Evolutionary conservation across 805 yeast genomes (phyloP).

Genomic region (Candida stauntonica): DNA sequence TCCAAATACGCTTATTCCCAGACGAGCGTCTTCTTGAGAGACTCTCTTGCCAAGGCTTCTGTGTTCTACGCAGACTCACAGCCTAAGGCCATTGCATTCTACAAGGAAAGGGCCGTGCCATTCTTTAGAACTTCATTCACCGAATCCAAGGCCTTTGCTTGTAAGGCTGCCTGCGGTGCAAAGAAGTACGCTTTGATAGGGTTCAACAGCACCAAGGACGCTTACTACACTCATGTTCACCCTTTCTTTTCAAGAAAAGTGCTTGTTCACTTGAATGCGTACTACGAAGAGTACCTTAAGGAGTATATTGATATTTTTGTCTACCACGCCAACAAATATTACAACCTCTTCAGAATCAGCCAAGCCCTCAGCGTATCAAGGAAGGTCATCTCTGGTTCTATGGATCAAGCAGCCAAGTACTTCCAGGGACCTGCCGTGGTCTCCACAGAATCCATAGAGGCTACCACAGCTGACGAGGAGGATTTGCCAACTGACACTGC

Average conservation of each 20-base stretch:
- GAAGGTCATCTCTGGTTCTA: slow-evolving; percentile 13
- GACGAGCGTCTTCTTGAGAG: not conserved
- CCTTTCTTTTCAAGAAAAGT: slow-evolving; percentile 6
- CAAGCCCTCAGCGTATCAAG: slow-evolving; percentile 19
- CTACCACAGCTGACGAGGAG: slow-evolving; percentile 12
- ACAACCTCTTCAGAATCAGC: slow-evolving; percentile 17
- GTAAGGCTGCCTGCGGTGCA: not conserved
- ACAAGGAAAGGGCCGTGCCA: slow-evolving; percentile 7
- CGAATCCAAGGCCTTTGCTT: not conserved
- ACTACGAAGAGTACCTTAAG: slow-evolving; percentile 11
- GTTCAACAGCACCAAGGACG: not conserved
- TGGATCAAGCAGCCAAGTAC: slow-evolving; percentile 15
- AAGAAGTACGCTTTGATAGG: slow-evolving; percentile 3
- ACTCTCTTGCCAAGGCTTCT: not conserved
- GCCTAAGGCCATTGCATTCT: slow-evolving; percentile 10
- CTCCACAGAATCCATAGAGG: slow-evolving; percentile 3
- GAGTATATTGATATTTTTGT: slow-evolving; percentile 4
- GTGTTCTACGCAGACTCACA: slow-evolving; percentile 3
- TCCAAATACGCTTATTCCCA: slow-evolving; percentile 6
- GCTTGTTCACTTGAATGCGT: not conserved
- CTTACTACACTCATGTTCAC: slow-evolving; percentile 8
- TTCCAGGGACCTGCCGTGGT: slow-evolving; percentile 4
- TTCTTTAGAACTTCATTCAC: not conserved
- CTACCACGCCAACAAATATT: slow-evolving; percentile 11
- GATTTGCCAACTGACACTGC: slow-evolving; percentile 9